These are phyloP conservation scores for Fusarium coffeatum DNA, from an alignment of 2,329 filamentous ascomycete species.

Conservation along the genomic window DNA sequence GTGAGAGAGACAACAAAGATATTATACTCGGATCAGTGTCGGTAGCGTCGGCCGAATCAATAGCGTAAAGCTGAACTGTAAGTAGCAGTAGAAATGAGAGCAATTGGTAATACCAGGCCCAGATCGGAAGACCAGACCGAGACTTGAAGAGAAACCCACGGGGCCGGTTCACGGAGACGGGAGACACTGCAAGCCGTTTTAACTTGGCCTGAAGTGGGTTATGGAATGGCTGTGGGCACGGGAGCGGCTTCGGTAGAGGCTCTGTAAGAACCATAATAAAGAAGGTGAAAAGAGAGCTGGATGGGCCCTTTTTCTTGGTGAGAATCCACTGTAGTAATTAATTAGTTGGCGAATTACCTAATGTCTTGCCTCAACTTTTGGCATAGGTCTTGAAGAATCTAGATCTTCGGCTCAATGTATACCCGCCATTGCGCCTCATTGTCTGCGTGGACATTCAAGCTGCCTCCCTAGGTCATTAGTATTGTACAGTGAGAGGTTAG, in stretches of 20 bases:
- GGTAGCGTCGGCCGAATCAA: background rate
- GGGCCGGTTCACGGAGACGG: background rate
- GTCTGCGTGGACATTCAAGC: constrained; percentile 1
- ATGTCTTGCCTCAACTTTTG: background rate
- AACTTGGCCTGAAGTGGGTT: background rate
- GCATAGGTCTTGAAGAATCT: constrained; percentile 1
- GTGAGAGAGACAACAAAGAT: background rate
- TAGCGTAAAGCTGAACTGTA: constrained; percentile 3
- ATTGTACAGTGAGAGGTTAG: background rate
- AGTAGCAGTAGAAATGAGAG: constrained; percentile 5
- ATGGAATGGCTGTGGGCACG: constrained; percentile 4
- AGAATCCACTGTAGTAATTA: background rate
- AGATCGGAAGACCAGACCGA: background rate
- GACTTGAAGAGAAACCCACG: background rate
- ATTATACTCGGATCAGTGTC: background rate
- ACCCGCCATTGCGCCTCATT: constrained; percentile 16
- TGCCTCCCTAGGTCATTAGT: background rate
- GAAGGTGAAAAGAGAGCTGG: constrained; percentile 18
- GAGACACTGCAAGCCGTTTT: background rate
- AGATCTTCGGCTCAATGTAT: constrained; percentile 1
- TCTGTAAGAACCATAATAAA: background rate
- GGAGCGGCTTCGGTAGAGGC: background rate
- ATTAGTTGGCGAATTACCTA: constrained; percentile 9
- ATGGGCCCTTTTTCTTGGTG: background rate
- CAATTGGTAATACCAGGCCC: background rate